phyloP scores from a whole-genome alignment of 108 stramenopile genomes.

The Cyclotella sp. region DNA sequence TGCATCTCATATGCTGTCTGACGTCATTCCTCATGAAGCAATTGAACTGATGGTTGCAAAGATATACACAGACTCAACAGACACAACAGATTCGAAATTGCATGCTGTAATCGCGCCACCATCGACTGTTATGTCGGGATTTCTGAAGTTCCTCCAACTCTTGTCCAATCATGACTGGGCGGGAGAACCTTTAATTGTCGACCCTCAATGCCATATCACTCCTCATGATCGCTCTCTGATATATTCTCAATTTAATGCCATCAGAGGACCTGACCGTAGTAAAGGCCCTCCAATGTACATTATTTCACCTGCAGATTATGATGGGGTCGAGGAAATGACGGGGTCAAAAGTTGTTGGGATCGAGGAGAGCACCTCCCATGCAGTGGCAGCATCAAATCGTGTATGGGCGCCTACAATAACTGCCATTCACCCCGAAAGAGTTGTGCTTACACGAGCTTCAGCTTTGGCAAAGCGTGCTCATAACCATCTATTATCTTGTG shows the following conservation, averaged over 20 bases:
- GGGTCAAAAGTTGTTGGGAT: slow-evolving; percentile 47
- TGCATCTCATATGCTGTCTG: slow-evolving; percentile 81
- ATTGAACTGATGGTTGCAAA: slow-evolving; percentile 85
- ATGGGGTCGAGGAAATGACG: slow-evolving; percentile 54
- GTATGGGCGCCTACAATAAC: slow-evolving; percentile 66
- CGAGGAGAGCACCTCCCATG: slow-evolving; percentile 27
- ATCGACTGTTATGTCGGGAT: slow-evolving; percentile 66
- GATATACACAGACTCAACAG: slow-evolving; percentile 66
- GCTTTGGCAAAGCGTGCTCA: slow-evolving; percentile 77
- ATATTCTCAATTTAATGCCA: slow-evolving; percentile 61
- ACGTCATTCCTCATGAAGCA: slow-evolving; percentile 70
- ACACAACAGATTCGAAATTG: slow-evolving; percentile 15
- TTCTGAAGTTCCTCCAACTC: slow-evolving; percentile 70
- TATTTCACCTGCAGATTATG: slow-evolving; percentile 71
- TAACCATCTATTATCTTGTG: slow-evolving; percentile 57
- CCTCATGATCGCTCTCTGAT: slow-evolving; percentile 62
- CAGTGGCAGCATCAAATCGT: slow-evolving; percentile 14
- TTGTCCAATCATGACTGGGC: slow-evolving; percentile 83
- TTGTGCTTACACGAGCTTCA: slow-evolving; percentile 65
- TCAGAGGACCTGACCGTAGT: slow-evolving; percentile 61
- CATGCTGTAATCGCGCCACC: slow-evolving; percentile 53
- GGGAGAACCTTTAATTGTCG: slow-evolving; percentile 80
- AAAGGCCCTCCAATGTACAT: slow-evolving; percentile 85
- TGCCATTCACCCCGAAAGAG: slow-evolving; percentile 65
- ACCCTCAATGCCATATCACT: slow-evolving; percentile 80